Percentiles rank a stretch among this genome's conserved stretches.
Conservation (phyloP, 768 basidiomycete genomes). For the Megacollybia marginata region DNA sequence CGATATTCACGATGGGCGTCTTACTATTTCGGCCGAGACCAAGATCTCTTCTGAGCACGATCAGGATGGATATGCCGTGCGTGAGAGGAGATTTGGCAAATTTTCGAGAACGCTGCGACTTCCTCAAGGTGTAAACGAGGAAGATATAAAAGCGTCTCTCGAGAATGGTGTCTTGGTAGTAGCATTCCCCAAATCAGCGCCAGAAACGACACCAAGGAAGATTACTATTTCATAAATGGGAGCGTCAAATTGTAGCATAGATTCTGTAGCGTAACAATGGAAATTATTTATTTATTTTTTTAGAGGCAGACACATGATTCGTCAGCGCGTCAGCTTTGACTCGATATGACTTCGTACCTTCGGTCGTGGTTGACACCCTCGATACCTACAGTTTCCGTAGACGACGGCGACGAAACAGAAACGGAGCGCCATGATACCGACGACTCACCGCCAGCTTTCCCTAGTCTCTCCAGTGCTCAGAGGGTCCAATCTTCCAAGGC, state of each 20-base stretch:
- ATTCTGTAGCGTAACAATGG: too few relatives aligned
- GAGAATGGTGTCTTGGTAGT: conserved; percentile 39
- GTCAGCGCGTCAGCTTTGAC: too few relatives aligned
- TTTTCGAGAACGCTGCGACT: background rate
- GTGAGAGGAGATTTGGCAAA: conserved; percentile 18
- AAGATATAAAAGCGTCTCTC: conserved; percentile 40
- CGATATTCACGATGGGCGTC: conserved; percentile 36
- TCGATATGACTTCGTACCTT: conserved; percentile 49
- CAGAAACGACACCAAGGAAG: conserved; percentile 36
- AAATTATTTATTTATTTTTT: too few relatives aligned
- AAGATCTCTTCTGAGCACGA: conserved; percentile 14
- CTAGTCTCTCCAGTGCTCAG: conserved; percentile 65
- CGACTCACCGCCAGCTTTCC: conserved; percentile 68
- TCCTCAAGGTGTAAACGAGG: conserved; percentile 19
- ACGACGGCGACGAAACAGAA: conserved; percentile 34
- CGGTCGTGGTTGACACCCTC: conserved; percentile 46
- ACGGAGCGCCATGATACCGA: conserved; percentile 34
- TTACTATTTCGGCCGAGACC: conserved; percentile 19
- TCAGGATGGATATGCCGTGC: conserved; percentile 30
- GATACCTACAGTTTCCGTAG: conserved; percentile 34
- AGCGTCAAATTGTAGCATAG: too few relatives aligned
- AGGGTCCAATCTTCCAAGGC: conserved; percentile 35
- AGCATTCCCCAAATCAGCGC: conserved; percentile 37
- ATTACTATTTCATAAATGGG: conserved; percentile 20
- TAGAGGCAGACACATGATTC: too few relatives aligned